Evolutionary conservation across 331 rosid genomes (phyloP).

Genomic region (Dryas integrifolia): DNA sequence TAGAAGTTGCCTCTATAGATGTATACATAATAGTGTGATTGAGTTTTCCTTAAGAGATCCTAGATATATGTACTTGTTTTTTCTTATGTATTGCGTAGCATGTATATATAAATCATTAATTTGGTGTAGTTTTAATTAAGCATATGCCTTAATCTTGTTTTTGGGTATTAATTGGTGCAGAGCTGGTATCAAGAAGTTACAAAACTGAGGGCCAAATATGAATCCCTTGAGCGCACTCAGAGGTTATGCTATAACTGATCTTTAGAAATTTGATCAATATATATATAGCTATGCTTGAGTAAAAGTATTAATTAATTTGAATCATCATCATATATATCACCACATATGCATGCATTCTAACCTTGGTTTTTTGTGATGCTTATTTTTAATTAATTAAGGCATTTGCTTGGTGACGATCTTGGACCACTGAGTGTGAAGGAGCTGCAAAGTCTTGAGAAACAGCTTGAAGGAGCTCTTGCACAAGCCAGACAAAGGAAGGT

Average conservation of each 20-base stretch:
- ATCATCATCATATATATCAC: no score
- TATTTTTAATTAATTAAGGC: slow-evolving; percentile 42
- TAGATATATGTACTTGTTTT: no score
- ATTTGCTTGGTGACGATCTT: slow-evolving; percentile 96
- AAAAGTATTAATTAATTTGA: no score
- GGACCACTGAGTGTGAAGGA: slow-evolving; percentile 85
- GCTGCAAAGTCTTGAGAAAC: slow-evolving; percentile 85
- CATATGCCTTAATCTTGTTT: background rate
- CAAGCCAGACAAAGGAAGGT: slow-evolving; percentile 92
- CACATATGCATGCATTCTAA: background rate
- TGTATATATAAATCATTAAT: no score
- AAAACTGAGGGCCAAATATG: slow-evolving; percentile 67
- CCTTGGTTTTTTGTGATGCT: background rate
- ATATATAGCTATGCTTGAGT: background rate
- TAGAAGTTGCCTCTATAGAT: no score
- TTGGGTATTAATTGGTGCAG: slow-evolving; percentile 34
- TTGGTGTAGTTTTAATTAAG: background rate
- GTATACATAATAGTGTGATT: no score
- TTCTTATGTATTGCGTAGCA: no score
- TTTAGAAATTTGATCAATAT: background rate
- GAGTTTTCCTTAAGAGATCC: no score
- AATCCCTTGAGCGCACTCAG: slow-evolving; percentile 75
- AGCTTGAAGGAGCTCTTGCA: slow-evolving; percentile 81
- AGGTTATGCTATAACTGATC: slow-evolving; percentile 41
- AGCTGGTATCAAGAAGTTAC: slow-evolving; percentile 77